Evolutionary conservation across 176 grass and related monocot genomes (phyloP), one percentile per base, ranked within the genome.

Genomic region (Musa itinerans): DNA sequence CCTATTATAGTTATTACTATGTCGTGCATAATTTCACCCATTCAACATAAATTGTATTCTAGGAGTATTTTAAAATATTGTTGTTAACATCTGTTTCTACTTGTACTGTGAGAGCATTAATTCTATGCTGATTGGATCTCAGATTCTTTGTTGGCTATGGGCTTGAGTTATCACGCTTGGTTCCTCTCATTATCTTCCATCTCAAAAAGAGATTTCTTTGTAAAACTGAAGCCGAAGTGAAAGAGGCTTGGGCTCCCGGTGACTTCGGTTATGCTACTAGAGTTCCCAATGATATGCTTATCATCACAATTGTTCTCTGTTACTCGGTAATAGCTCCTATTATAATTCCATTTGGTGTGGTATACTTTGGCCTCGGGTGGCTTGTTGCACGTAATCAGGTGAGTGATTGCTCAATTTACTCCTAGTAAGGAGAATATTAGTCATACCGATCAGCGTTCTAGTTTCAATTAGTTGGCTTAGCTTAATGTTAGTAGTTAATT

Each of bases 81-180:
- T 11, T 65, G 21, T 27, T 27, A 65, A 65, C 11, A 27, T 54
- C 23, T 83, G 26, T 57, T 79, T 79, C 68, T 81, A 54, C 55
- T 29, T 48, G 12, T 68, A 54, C 7, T 67, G 54, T 34, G 52
- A 65, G 43, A 53, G 84, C 78, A 79, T 71, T 79, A n/a, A 65
- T 65, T 53, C 8, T 86, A n/a, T 19, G 34, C 66, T 63, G 58
- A 34, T 54, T 84, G 15, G 9, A 63, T 48, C 80, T 55, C 85
- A 99, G 95, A 79, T 94, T 92, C 81, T 99, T 99, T 58, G 83
- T 99, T 78, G 95, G 95, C 61, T 99, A 99, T 59, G 95, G 91
- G 51, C 95, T 99, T 70, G 86, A 99, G 76, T 82, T 94, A 22
- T 99, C 95, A 34, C 95, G 88, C 0, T 9, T 99, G 78, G 91